Conservation (phyloP, 2,329 filamentous ascomycete species). For the Microsporum audouinii region DNA sequence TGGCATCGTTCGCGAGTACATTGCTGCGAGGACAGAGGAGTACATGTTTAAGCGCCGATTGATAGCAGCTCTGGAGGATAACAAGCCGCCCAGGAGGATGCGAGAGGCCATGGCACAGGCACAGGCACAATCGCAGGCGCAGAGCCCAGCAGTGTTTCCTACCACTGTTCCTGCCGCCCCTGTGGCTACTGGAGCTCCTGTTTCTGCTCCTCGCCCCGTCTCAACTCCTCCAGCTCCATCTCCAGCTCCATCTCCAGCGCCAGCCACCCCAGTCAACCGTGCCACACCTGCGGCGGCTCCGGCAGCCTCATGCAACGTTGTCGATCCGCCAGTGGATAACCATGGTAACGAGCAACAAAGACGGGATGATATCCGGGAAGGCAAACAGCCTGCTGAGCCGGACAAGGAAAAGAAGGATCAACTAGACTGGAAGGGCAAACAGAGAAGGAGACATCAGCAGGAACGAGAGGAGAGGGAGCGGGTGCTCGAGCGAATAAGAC, state of each 20-base stretch:
- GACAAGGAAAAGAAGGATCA: constrained; percentile 30
- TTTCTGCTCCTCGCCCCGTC: not conserved
- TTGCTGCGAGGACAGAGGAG: constrained; percentile 52
- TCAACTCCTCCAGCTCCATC: not conserved
- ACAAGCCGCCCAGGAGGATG: constrained; percentile 5
- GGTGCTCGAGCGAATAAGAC: constrained; percentile 63
- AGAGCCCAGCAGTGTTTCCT: not conserved
- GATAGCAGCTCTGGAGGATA: constrained; percentile 30
- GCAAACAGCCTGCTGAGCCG: not conserved
- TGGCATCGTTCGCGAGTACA: constrained; percentile 65
- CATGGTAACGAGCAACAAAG: not conserved
- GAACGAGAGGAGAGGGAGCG: constrained; percentile 57
- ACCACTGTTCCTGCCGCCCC: not conserved
- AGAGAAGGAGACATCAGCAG: constrained; percentile 53
- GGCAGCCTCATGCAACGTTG: not conserved
- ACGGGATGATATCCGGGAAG: not conserved
- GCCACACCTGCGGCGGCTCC: constrained; percentile 5
- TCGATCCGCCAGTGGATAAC: not conserved
- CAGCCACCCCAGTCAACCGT: not conserved
- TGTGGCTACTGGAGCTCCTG: not conserved
- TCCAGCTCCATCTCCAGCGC: not conserved
- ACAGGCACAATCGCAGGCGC: not conserved
- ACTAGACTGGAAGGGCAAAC: constrained; percentile 42
- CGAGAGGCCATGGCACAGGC: not conserved
- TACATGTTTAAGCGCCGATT: constrained; percentile 55